phyloP scores from a whole-genome alignment of 805 yeast genomes.

The Wickerhamiella dianesei region DNA sequence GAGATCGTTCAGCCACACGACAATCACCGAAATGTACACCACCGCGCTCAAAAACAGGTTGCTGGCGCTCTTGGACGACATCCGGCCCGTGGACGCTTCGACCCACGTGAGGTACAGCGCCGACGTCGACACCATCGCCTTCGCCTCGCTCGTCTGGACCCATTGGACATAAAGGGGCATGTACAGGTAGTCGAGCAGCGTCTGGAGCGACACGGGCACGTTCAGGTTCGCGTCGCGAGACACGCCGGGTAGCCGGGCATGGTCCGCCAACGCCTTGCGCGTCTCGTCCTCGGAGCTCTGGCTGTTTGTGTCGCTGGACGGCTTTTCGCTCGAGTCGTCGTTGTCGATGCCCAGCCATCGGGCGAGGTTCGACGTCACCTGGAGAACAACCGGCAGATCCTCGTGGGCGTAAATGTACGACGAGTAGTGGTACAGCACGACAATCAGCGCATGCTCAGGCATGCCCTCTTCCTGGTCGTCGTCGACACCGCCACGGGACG shows the following conservation, averaged over 20 bases:
- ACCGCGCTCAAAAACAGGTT: conserved; percentile 19
- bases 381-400: conserved; percentile 22
- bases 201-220: conserved; percentile 1
- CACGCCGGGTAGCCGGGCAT: background rate
- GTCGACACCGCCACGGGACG: conserved; percentile 9
- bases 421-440: conserved; percentile 21
- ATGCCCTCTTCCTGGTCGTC: conserved; percentile 12
- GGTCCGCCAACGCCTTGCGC: background rate
- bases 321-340: background rate
- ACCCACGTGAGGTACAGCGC: conserved; percentile 20
- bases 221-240: conserved; percentile 1
- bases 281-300: conserved; percentile 1
- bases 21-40: conserved; percentile 20
- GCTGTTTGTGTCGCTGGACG: background rate
- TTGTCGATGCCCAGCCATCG: conserved; percentile 13
- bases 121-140: conserved; percentile 19
- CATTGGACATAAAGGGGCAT: conserved; percentile 21
- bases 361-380: conserved; percentile 19
- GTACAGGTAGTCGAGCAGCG: conserved; percentile 18
- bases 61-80: conserved; percentile 8
- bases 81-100: conserved; percentile 18
- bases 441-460: conserved; percentile 20
- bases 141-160: conserved; percentile 21
- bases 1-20: conserved; percentile 21
- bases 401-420: conserved; percentile 22